phyloP scores from a whole-genome alignment of 2,329 filamentous ascomycete genomes.

The Colletotrichum sp. region DNA sequence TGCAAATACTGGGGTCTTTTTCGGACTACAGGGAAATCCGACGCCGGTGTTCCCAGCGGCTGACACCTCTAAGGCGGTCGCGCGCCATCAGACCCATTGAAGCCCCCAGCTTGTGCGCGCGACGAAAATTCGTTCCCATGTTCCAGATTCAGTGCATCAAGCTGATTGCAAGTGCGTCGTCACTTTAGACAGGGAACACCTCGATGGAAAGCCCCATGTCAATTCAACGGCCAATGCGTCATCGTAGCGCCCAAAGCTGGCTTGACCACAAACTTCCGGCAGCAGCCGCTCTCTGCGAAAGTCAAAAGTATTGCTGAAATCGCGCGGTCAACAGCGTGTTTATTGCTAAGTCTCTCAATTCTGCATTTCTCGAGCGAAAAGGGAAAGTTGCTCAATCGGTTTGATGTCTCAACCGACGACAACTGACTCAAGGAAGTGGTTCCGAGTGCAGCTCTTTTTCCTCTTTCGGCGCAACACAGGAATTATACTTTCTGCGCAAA shows the following conservation, averaged over 20 bases:
- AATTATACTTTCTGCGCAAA: not conserved
- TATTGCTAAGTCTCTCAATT: not conserved
- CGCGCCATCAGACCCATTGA: not conserved
- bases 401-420: not conserved
- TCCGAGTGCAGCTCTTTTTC: not conserved
- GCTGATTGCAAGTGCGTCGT: not conserved
- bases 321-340: not conserved
- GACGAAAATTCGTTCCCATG: not conserved
- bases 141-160: not conserved
- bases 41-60: not conserved
- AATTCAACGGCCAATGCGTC: not conserved
- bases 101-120: accelerated
- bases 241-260: not conserved
- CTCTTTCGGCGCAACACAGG: not conserved
- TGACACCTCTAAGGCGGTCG: not conserved
- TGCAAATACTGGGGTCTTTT: not conserved
- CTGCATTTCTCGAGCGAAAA: not conserved
- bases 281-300: not conserved
- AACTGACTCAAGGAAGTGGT: not conserved
- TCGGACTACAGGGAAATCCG: not conserved
- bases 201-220: not conserved
- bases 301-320: not conserved
- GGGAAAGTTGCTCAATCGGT: not conserved
- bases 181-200: not conserved
- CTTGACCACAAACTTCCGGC: not conserved